Evolutionary conservation across 2,329 filamentous ascomycete species (phyloP).

Genomic region (Ambrosiella cleistominuta): DNA sequence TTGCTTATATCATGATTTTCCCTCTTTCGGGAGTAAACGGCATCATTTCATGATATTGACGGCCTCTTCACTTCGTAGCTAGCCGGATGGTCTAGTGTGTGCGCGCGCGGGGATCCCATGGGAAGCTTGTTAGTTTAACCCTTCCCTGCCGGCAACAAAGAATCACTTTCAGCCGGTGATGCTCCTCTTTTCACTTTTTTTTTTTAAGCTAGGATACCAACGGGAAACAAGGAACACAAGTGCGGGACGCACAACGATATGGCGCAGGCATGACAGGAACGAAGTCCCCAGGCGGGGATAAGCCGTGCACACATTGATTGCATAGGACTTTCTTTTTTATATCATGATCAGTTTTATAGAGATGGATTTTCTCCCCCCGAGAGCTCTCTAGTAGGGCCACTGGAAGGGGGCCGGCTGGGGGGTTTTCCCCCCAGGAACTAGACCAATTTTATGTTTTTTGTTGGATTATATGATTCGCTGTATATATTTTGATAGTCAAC

Average conservation of each 20-base stretch:
- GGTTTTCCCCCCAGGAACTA: background rate
- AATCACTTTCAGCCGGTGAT: background rate
- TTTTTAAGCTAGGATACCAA: background rate
- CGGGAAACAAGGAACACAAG: background rate
- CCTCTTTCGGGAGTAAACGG: background rate
- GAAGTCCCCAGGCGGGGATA: too few species aligned
- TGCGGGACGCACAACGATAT: too few species aligned
- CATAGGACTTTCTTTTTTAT: background rate
- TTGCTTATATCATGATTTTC: background rate
- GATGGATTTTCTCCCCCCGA: background rate
- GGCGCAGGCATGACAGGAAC: too few species aligned
- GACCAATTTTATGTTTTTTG: background rate
- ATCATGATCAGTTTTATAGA: background rate
- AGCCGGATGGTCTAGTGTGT: background rate
- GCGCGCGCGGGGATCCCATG: background rate
- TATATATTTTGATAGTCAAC: background rate
- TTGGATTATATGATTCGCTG: background rate
- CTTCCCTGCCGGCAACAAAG: too few species aligned
- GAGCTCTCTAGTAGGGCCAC: background rate
- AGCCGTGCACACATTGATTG: too few species aligned
- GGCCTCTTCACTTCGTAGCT: constrained; percentile 1
- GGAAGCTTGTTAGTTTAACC: background rate
- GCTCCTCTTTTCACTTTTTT: background rate
- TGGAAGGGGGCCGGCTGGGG: background rate
- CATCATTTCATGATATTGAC: background rate